Evolutionary conservation across 257 asterid genomes (phyloP), one percentile per base, ranked within the genome.

Genomic region (Penstemon davidsonii): DNA sequence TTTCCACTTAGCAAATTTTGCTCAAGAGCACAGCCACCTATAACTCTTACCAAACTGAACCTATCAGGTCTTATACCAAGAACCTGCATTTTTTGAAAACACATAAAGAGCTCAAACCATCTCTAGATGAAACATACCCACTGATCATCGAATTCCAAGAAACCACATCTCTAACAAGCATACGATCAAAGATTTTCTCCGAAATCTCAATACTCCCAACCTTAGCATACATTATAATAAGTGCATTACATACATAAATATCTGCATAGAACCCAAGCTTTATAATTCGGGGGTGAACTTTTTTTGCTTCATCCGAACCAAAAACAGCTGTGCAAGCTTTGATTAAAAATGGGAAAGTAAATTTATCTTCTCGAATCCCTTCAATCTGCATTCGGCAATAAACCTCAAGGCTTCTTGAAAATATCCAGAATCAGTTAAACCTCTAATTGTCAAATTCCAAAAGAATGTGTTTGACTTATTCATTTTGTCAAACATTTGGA

Each of bases 91-190:
- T 75, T 63, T 9, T 70, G 68, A 57, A 87, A 70, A 66, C 75
- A 77, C 52, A 5, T 70, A 87, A 74, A 1, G 95, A 71, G 36
- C 78, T 74, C 74, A 43, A 64, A 61, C 82, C 76, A 61, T 84
- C 76, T 25, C 92, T 84, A 6, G 72, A 78, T 37, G 76, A 75
- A 81, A 76, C 85, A 70, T 74, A 81, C 7, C 81, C 89, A 55
- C 80, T 79, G 38, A 87, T 83, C 88, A 87, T 82, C 4, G 89
- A 85, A 55, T 87, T 87, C 95, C 95, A 87, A 1, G 92, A 80
- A 46, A 82, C 90, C 76, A 80, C 50, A 62, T 88, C 95, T 70
- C 76, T 80, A 9, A 78, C 55, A 53, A 55, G 72, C 92, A 88
- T 85, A 46, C 55, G 58, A 53, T 66, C 73, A 50, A 88, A 87